A percentile compares a stretch with the other conserved stretches of the same genome.
phyloP scores from a whole-genome alignment of 1,284 basidiomycete genomes.

The Ustilago hordei region DNA sequence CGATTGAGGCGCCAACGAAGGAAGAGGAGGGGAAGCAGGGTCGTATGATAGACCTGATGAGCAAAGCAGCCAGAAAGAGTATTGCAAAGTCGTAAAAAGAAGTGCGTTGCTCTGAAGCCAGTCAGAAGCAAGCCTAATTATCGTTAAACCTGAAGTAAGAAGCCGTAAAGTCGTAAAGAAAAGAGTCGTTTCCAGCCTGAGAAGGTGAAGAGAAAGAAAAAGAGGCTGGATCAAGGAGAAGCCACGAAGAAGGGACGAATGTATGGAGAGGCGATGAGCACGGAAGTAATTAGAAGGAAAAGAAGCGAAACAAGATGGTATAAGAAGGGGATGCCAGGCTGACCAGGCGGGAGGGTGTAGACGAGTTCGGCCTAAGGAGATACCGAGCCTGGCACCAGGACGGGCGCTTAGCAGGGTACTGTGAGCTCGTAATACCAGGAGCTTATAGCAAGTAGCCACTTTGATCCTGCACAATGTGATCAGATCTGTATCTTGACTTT shows the following conservation, averaged over 20 bases:
- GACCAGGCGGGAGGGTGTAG: not conserved
- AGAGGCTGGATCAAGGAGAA: conserved; percentile 14
- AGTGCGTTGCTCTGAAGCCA: conserved; percentile 22
- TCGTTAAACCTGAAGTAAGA: conserved; percentile 12
- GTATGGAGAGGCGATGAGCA: not conserved
- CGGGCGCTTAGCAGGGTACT: not conserved
- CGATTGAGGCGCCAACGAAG: not conserved
- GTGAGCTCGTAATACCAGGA: not conserved
- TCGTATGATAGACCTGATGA: not conserved
- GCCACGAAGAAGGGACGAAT: conserved; percentile 8
- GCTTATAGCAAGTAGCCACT: not conserved
- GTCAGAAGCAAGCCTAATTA: conserved; percentile 11
- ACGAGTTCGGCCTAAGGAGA: conserved; percentile 4
- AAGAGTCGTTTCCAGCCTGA: conserved; percentile 16
- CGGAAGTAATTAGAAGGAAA: not conserved
- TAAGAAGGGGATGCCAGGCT: conserved; percentile 1
- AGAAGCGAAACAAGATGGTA: not conserved
- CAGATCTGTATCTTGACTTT: not conserved
- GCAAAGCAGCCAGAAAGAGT: not conserved
- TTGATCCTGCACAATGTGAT: not conserved
- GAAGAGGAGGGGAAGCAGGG: not conserved
- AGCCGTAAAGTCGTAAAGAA: conserved; percentile 25
- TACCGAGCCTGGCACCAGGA: not conserved
- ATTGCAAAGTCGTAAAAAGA: conserved; percentile 12
- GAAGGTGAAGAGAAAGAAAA: conserved; percentile 19